Evolutionary conservation across 768 basidiomycete species (phyloP), one percentile per base, ranked within the genome.

Genomic region (Pulveroboletus sp.): DNA sequence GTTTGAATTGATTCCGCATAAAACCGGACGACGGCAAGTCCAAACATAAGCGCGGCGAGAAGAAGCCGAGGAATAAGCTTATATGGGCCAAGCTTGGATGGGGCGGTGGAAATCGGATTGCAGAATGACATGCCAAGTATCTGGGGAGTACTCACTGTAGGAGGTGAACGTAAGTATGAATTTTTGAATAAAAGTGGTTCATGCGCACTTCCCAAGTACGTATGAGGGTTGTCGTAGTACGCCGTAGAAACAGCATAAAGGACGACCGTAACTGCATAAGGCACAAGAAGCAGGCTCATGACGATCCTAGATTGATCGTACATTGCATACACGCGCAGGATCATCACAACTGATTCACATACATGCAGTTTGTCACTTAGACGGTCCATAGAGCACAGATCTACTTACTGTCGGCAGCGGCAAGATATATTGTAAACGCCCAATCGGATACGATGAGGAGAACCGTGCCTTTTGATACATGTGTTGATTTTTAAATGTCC

Each of bases 241-340:
- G 9, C 43, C 4, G 27, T 17, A 46, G 49, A 32, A 8, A 43
- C 3, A 11, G 12, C 6, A 9, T 46, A 48, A 10, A 52, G 18
- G 35, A 38, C 3, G 8, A 64, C 21, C 9, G 40, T 50, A 6
- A 36, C n/a, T 8, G 11, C 40, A 11, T 60, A 62, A 26, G 56
- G 8, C 15, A 43, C 41, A 5, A 64, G 51, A 9, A 62, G 54
- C 18, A 52, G n/a, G 8, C 45, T 39, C 8, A 62, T 39, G 28
- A 62, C 26, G 11, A 40, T 26, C 47, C 15, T 58, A 15, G 58
- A 58, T 33, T 35, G 44, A 17, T 36, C 17, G 35, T 63, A 64
- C 47, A 64, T 50, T n/a, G 62, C 59, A 28, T 63, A 65, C 11
- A 64, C 51, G 0, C 62, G 57, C 7, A 63, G 28, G 44, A 63